Conservation (phyloP, 345 rosid species). For the Pistacia integerrima region DNA sequence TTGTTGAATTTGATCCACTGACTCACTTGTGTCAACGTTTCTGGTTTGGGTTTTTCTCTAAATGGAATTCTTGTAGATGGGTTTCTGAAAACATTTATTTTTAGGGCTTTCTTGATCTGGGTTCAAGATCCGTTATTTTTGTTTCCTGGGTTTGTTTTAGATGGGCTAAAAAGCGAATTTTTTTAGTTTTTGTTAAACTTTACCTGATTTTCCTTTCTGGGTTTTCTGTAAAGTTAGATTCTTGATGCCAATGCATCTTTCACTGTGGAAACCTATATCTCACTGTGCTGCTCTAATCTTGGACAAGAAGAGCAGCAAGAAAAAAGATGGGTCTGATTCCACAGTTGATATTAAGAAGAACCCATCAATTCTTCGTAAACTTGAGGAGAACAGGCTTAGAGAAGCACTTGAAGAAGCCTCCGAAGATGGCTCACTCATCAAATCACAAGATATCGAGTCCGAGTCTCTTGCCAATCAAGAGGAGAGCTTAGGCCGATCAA, state of each 20-base stretch:
- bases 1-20: slow-evolving; percentile 6
- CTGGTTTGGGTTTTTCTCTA: slow-evolving; percentile 6
- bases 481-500: slow-evolving; percentile 74
- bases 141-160: slow-evolving; percentile 26
- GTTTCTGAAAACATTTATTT: slow-evolving; percentile 17
- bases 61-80: slow-evolving; percentile 21
- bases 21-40: not conserved
- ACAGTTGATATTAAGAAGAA: slow-evolving; percentile 48
- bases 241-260: slow-evolving; percentile 75
- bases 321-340: slow-evolving; percentile 67
- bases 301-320: slow-evolving; percentile 82
- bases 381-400: slow-evolving; percentile 81
- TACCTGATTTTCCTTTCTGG: slow-evolving; percentile 29
- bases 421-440: slow-evolving; percentile 83
- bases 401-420: slow-evolving; percentile 98
- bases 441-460: slow-evolving; percentile 78
- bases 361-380: slow-evolving; percentile 60
- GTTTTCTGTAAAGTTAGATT: slow-evolving; percentile 24
- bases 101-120: slow-evolving; percentile 41
- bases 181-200: slow-evolving; percentile 10
- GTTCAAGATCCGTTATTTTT: slow-evolving; percentile 23
- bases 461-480: slow-evolving; percentile 58
- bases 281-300: slow-evolving; percentile 93
- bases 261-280: slow-evolving; percentile 97
- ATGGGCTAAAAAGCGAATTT: slow-evolving; percentile 29